Evolutionary conservation across 2,329 filamentous ascomycete genomes (phyloP), one percentile per base, ranked within the genome.

Genomic region (Colletotrichum theobromicola): DNA sequence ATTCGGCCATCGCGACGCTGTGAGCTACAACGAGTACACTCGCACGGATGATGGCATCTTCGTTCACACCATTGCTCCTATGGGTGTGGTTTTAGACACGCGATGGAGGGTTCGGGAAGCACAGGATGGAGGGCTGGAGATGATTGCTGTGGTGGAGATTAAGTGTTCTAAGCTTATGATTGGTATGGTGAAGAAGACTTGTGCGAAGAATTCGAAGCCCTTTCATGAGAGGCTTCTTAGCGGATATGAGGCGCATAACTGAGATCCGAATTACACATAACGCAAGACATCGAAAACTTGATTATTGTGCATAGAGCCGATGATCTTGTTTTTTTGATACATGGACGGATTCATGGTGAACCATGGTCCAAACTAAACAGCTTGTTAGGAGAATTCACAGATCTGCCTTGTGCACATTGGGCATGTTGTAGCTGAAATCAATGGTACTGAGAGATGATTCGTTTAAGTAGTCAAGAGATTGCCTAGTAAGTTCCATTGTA

Each of bases 161-260:
- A 53, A 13, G 35, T 65, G 62, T 28, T 65, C 42, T 4, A 28
- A 32, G 37, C 12, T 65, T 13, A 50, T 50, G 62, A 16, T 53
- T 50, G 62, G 62, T n/a, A n/a, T 65, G 26, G 62, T 65, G 26
- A 65, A 53, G 13, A 34, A 65, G 62, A 28, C 24, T 8, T 65
- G 37, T 30, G 26, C 24, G 26, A 65, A 65, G 62, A 65, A 65
- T 13, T 24, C 37, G 35, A 65, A 53, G 42, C 16, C 21, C 18
- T 65, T 50, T 21, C 62, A 65, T 37, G 26, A 65, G n/a, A 53
- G 37, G 28, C 28, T 65, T 9, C 62, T 65, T 9, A 34, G 61
- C 9, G 15, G 34, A 28, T 24, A 26, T 18, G 32, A 24, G 18
- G 8, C 26, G 9, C 18, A 58, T 8, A 30, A 58, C 12, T 58